phyloP scores from a whole-genome alignment of 2,329 filamentous ascomycete genomes.

The Colletotrichum sp. region DNA sequence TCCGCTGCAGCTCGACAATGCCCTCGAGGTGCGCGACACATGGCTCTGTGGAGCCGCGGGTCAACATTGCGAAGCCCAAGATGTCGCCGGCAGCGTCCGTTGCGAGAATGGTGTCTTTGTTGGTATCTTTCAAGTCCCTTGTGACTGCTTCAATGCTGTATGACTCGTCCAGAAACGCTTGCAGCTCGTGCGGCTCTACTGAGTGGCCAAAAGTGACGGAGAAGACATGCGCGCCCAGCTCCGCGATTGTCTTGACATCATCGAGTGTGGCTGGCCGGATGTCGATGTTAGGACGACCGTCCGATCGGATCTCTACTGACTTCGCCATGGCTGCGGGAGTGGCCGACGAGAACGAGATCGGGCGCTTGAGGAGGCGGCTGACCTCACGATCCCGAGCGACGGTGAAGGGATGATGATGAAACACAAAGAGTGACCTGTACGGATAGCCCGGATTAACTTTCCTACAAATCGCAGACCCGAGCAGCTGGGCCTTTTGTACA shows the following conservation, averaged over 20 bases:
- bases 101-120: conserved; percentile 31
- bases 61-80: conserved; percentile 46
- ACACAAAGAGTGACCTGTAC: background rate
- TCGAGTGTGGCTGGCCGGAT: background rate
- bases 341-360: background rate
- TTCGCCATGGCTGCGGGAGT: background rate
- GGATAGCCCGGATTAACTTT: background rate
- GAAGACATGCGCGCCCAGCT: conserved; percentile 41
- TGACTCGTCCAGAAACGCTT: conserved; percentile 38
- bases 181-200: conserved; percentile 38
- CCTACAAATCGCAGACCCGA: too few relatives aligned
- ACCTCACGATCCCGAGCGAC: background rate
- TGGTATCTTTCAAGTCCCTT: conserved; percentile 25
- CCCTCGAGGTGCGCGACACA: conserved; percentile 34
- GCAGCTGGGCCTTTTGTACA: background rate
- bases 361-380: background rate
- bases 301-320: background rate
- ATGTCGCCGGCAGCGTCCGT: conserved; percentile 23
- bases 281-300: background rate
- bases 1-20: conserved; percentile 44
- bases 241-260: conserved; percentile 34
- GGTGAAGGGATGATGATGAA: background rate
- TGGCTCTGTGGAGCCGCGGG: conserved; percentile 38
- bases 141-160: conserved; percentile 38
- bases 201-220: conserved; percentile 45